Base-by-base conservation (phyloP, 805 yeast species). In the Priceomyces castillae region DNA sequence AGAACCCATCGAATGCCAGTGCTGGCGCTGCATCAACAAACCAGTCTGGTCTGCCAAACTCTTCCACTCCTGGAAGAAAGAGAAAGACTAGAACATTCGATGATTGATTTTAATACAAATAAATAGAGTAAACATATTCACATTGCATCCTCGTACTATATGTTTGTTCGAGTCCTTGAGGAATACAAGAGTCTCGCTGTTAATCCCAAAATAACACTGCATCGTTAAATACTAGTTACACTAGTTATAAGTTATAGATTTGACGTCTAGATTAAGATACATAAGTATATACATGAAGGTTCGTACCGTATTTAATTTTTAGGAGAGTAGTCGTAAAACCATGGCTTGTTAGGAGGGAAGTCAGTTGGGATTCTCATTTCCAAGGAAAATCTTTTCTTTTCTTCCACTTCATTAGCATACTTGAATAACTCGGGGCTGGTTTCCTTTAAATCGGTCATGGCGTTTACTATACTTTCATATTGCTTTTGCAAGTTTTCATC, bases 291-390 rank as follows among this genome's bases (percentile, higher is more conserved):
- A 34, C 37, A 34, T n/a, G 31, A 28, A 34, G 37, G 22, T 34
- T 19, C 25, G 18, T 34, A 30, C 28, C 37, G 16, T 14, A 22
- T 34, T 33, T 37, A 34, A 11, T 41, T 20, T 31, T 42, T 41
- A 11, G 52, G 50, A 17, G 54, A 46, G 46, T 54, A 65, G 49
- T 81, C 78, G 55, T 78, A 77, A 44, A 81, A 80, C 97, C 97
- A 90, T 15, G 86, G 73, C 47, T 77, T 75, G 56, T 78, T 80
- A 15, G 97, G 86, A 11, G 99, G 99, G 48, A 73, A 87, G 43
- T 90, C 92, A 1, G 95, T 85, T 16, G 99, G 99, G 7, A 87
- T 81, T 58, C 94, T 80, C 62, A 88, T 61, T 57, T 92, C 97
- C 54, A 86, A 67, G 4, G 96, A 92, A 62, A 87, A 90, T 20